phyloP scores from a whole-genome alignment of 192 early-diverging fungal species.

The Backusella parvicylindrica region DNA sequence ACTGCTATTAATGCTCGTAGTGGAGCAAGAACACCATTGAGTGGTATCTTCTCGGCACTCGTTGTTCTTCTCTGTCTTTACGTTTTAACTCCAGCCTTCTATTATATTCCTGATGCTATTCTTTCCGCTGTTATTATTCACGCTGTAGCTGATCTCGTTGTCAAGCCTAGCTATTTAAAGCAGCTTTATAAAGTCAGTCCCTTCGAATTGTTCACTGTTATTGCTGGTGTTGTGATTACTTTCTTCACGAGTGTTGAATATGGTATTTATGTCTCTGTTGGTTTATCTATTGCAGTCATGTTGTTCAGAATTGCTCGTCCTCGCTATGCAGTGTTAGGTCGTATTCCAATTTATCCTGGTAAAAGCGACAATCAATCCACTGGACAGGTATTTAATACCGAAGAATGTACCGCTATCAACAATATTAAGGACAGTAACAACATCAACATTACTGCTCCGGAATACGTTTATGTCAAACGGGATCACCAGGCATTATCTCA shows the following conservation, averaged over 20 bases:
- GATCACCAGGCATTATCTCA: slow-evolving; percentile 6
- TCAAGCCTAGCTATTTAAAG: slow-evolving; percentile 46
- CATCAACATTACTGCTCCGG: neutral
- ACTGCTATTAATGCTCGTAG: slow-evolving; percentile 83
- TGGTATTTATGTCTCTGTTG: slow-evolving; percentile 77
- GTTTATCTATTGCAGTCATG: slow-evolving; percentile 66
- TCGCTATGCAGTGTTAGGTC: slow-evolving; percentile 44
- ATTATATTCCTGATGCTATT: slow-evolving; percentile 74
- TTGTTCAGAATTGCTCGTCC: slow-evolving; percentile 76
- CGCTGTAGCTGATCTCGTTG: slow-evolving; percentile 71
- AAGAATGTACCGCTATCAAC: neutral
- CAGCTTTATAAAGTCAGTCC: slow-evolving; percentile 59
- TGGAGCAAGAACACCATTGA: slow-evolving; percentile 75
- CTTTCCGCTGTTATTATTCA: slow-evolving; percentile 82
- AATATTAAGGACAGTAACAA: neutral
- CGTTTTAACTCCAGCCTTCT: slow-evolving; percentile 72
- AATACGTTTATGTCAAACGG: slow-evolving; percentile 21
- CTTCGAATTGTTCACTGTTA: slow-evolving; percentile 45
- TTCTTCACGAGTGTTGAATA: slow-evolving; percentile 58
- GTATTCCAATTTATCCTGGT: slow-evolving; percentile 21
- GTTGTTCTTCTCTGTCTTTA: slow-evolving; percentile 78
- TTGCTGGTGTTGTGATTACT: slow-evolving; percentile 51
- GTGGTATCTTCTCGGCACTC: slow-evolving; percentile 68
- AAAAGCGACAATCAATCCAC: neutral
- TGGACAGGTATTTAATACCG: neutral